phyloP scores from a whole-genome alignment of 2,329 filamentous ascomycete species.

The Scedosporium apiospermum region DNA sequence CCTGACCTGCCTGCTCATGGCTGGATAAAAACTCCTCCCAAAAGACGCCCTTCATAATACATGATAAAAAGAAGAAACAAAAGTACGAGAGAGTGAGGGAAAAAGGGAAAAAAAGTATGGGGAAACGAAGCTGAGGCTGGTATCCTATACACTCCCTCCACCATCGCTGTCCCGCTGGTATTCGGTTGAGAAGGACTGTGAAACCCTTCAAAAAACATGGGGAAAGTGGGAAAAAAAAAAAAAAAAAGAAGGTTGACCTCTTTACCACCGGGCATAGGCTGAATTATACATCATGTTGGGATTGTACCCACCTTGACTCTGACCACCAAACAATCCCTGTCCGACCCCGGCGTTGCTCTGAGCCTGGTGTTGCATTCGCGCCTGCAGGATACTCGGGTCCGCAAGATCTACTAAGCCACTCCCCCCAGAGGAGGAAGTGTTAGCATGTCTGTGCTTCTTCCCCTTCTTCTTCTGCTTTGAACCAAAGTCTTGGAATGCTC shows the following conservation, averaged over 20 bases:
- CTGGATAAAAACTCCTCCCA: slow-evolving; percentile 3
- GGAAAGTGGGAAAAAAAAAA: background rate
- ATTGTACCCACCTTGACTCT: slow-evolving; percentile 92
- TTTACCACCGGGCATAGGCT: slow-evolving; percentile 62
- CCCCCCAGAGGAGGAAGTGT: slow-evolving; percentile 99
- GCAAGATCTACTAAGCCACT: slow-evolving; percentile 99
- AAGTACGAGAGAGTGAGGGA: slow-evolving; percentile 10
- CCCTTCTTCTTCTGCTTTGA: slow-evolving; percentile 99
- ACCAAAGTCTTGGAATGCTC: slow-evolving; percentile 82
- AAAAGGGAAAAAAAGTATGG: slow-evolving; percentile 13
- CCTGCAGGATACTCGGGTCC: slow-evolving; percentile 99
- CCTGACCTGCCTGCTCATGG: background rate
- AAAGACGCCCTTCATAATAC: slow-evolving; percentile 9
- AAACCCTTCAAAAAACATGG: background rate
- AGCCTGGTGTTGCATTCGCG: slow-evolving; percentile 84
- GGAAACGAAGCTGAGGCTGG: slow-evolving; percentile 14
- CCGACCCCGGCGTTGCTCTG: slow-evolving; percentile 75
- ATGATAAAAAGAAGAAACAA: slow-evolving; percentile 15
- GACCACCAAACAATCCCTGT: slow-evolving; percentile 83
- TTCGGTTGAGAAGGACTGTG: slow-evolving; percentile 10
- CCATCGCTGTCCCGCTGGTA: background rate
- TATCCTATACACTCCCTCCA: slow-evolving; percentile 4
- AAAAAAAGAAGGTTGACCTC: background rate
- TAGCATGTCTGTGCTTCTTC: slow-evolving; percentile 99
- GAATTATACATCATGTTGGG: slow-evolving; percentile 74